phyloP scores from a whole-genome alignment of 208 protist genomes.

The Crithidia expoeki region DNA sequence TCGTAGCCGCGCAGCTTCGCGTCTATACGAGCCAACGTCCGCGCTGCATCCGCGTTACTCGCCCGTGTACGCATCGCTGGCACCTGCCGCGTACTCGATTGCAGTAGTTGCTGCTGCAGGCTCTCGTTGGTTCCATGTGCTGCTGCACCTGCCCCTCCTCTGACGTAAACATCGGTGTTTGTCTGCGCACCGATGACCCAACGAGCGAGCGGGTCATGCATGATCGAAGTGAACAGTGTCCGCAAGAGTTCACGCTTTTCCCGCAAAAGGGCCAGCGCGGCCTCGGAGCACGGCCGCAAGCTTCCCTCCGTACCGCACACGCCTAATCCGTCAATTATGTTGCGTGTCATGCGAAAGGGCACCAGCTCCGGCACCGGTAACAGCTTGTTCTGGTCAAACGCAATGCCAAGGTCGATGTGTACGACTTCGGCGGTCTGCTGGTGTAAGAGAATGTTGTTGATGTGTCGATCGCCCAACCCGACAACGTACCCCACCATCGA shows the following conservation, averaged over 20 bases:
- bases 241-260: constrained; percentile 70
- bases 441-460: constrained; percentile 96
- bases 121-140: neutral
- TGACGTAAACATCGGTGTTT: neutral
- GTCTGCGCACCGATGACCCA: constrained; percentile 70
- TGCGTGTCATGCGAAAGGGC: constrained; percentile 96
- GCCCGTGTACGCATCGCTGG: constrained; percentile 26
- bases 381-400: constrained; percentile 90
- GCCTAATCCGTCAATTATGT: constrained; percentile 96
- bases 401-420: constrained; percentile 96
- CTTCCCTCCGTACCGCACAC: constrained; percentile 91
- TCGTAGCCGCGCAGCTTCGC: constrained; percentile 91
- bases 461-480: constrained; percentile 97
- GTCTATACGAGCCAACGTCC: constrained; percentile 73
- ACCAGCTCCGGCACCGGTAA: constrained; percentile 95
- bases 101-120: constrained; percentile 30
- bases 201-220: constrained; percentile 96
- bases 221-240: constrained; percentile 92
- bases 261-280: constrained; percentile 86
- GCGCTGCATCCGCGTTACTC: constrained; percentile 69
- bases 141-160: constrained; percentile 14
- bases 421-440: constrained; percentile 88
- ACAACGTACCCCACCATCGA: constrained; percentile 96
- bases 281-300: constrained; percentile 90
- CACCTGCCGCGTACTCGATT: constrained; percentile 25